Percentiles rank a stretch among this genome's conserved stretches.
Conservation (phyloP, 345 rosid genomes). For the Hibiscus tridactylites region DNA sequence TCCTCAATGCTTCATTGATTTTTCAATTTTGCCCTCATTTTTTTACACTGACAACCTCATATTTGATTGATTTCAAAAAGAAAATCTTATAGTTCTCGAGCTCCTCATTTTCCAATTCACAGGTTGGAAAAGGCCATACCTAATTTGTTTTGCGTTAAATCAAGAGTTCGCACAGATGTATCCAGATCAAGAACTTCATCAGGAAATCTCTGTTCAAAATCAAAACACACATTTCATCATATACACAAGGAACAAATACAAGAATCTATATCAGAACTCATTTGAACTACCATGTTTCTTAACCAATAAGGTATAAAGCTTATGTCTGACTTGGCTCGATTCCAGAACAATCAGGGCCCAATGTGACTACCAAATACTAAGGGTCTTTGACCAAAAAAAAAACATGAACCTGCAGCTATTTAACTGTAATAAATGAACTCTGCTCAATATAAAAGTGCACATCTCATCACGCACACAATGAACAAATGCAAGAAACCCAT, state of each 20-base stretch:
- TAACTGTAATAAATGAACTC: neutral
- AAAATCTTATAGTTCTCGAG: too few species aligned
- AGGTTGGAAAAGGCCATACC: constrained; percentile 32
- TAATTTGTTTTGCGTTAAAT: constrained; percentile 75
- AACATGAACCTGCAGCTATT: neutral
- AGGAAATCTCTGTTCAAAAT: constrained; percentile 63
- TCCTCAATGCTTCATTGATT: too few species aligned
- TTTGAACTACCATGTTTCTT: neutral
- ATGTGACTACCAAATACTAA: neutral
- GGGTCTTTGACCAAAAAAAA: neutral
- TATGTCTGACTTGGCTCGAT: neutral
- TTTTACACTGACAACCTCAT: too few species aligned
- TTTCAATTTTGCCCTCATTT: too few species aligned
- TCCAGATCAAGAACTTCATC: constrained; percentile 68
- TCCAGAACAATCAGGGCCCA: neutral
- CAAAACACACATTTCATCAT: constrained; percentile 6
- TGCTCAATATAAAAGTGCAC: neutral
- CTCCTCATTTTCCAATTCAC: neutral
- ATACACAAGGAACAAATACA: neutral
- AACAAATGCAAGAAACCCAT: constrained; percentile 1
- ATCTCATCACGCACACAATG: neutral
- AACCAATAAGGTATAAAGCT: neutral
- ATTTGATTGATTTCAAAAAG: too few species aligned
- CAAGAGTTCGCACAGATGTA: constrained; percentile 76
- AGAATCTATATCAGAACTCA: constrained; percentile 2